Evolutionary conservation across 805 yeast species (phyloP).

Genomic region (Kazachstania psychrophila): DNA sequence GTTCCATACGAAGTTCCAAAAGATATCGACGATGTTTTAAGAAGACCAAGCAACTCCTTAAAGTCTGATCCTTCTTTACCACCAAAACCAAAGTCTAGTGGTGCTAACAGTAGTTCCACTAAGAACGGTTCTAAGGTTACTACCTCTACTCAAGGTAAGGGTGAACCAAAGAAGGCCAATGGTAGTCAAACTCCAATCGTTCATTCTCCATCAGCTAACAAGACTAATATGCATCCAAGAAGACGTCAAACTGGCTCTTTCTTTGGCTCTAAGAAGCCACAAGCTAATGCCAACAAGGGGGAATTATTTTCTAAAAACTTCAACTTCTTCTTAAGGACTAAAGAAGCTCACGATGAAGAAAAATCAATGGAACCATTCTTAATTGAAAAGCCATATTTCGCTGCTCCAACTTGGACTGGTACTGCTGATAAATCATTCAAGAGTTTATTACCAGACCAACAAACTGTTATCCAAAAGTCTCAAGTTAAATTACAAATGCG

Average conservation of each 20-base stretch:
- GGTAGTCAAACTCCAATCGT: slow-evolving; percentile 10
- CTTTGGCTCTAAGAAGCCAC: slow-evolving; percentile 33
- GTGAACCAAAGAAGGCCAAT: slow-evolving; percentile 12
- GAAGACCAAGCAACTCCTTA: slow-evolving; percentile 8
- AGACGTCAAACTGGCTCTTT: slow-evolving; percentile 27
- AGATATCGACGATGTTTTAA: slow-evolving; percentile 30
- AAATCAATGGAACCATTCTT: slow-evolving; percentile 29
- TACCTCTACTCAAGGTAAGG: slow-evolving; percentile 7
- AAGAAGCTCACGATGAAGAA: slow-evolving; percentile 28
- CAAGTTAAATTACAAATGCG: slow-evolving; percentile 28
- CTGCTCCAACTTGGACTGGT: slow-evolving; percentile 71
- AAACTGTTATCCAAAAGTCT: slow-evolving; percentile 22
- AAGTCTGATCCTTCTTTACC: slow-evolving; percentile 21
- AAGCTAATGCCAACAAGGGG: slow-evolving; percentile 23
- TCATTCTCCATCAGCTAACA: slow-evolving; percentile 13
- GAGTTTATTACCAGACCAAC: slow-evolving; percentile 39
- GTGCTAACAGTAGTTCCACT: slow-evolving; percentile 2
- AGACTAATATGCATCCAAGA: slow-evolving; percentile 15
- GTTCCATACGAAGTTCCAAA: slow-evolving; percentile 53
- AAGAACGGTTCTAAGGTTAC: slow-evolving; percentile 11
- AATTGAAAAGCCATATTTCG: slow-evolving; percentile 56
- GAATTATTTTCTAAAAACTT: slow-evolving; percentile 36
- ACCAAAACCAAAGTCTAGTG: slow-evolving; percentile 14
- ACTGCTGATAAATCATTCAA: slow-evolving; percentile 50
- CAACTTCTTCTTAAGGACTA: slow-evolving; percentile 44